Base-by-base conservation (phyloP, 306 rosid genomes). In the Boehmeria nivea region DNA sequence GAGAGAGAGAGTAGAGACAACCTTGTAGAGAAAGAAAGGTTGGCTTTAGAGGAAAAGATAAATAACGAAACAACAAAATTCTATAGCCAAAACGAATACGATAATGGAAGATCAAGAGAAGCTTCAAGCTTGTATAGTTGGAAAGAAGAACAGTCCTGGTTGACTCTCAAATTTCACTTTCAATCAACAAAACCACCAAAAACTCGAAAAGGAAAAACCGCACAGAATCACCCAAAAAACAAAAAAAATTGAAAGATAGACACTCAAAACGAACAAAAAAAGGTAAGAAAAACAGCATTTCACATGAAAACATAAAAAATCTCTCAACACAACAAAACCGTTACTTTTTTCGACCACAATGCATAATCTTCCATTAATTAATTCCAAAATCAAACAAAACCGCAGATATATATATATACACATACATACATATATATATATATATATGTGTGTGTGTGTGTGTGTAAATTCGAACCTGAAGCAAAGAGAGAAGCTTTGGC, bases 401-500 rank as follows among this genome's bases (percentile, higher is more conserved):
- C 13, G 17, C 44, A 56, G 9, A 10, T 10, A 31, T 4, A 10
- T 31, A n/a, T n/a, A n/a, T n/a, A n/a, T n/a, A n/a, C n/a, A n/a
- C n/a, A n/a, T n/a, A n/a, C n/a, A n/a, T n/a, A n/a, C n/a, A n/a
- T n/a, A n/a, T n/a, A n/a, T n/a, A n/a, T n/a, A n/a, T n/a, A n/a
- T n/a, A n/a, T n/a, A n/a, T n/a, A n/a, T n/a, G n/a, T n/a, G n/a
- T n/a, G n/a, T n/a, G n/a, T n/a, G n/a, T n/a, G n/a, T n/a, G n/a
- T n/a, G n/a, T n/a, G n/a, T n/a, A n/a, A n/a, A n/a, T n/a, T n/a
- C n/a, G 18, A 43, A 90, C 98, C 95, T 67, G 83, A 54, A 60
- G 45, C n/a, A 14, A 71, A 69, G 21, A 74, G 40, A 51, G 70
- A 61, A 20, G 61, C 43, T 44, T 62, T 61, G 12, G 61, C 20